A percentile compares a stretch with the other conserved stretches of the same genome.
Evolutionary conservation across 2,329 filamentous ascomycete genomes (phyloP).

Genomic region (Leptographium galeiforme): DNA sequence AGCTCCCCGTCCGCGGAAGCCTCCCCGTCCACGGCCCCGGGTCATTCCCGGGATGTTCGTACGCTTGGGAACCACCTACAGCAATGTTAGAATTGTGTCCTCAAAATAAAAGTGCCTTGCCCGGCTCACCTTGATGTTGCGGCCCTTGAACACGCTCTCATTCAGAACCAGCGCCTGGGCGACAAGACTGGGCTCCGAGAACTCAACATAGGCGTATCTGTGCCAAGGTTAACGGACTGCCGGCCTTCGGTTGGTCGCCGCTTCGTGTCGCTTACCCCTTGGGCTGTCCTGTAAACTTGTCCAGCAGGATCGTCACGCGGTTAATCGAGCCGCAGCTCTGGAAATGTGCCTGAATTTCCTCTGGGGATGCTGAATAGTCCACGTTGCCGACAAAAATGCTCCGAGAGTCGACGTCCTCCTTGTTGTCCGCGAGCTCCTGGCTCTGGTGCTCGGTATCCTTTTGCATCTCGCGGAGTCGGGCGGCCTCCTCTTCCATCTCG

Average conservation of each 20-base stretch:
- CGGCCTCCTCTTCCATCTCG: conserved; percentile 83
- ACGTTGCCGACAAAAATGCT: conserved; percentile 99
- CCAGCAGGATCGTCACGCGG: conserved; percentile 88
- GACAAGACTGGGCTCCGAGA: conserved; percentile 84
- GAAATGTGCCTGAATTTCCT: conserved; percentile 97
- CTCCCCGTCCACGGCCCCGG: conserved; percentile 51
- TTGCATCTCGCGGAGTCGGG: conserved; percentile 79
- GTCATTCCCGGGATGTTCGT: conserved; percentile 95
- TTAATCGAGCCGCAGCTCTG: conserved; percentile 96
- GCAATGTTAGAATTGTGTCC: neutral
- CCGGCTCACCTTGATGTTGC: conserved; percentile 61
- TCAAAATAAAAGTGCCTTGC: neutral
- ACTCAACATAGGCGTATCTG: conserved; percentile 98
- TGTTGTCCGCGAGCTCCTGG: conserved; percentile 75
- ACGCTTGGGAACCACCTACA: conserved; percentile 66
- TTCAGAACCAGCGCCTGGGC: conserved; percentile 90
- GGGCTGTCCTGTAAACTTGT: conserved; percentile 98
- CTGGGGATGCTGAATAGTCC: conserved; percentile 90
- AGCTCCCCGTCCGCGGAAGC: conserved; percentile 35
- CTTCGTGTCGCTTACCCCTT: conserved; percentile 59
- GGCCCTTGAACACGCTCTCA: conserved; percentile 87
- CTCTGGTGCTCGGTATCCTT: conserved; percentile 72
- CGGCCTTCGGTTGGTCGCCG: too few species aligned
- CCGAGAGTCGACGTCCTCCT: conserved; percentile 86
- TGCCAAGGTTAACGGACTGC: neutral